These are phyloP conservation scores for Tricholoma saponaceum DNA, from an alignment of 768 basidiomycete species.

Conservation along the genomic window DNA sequence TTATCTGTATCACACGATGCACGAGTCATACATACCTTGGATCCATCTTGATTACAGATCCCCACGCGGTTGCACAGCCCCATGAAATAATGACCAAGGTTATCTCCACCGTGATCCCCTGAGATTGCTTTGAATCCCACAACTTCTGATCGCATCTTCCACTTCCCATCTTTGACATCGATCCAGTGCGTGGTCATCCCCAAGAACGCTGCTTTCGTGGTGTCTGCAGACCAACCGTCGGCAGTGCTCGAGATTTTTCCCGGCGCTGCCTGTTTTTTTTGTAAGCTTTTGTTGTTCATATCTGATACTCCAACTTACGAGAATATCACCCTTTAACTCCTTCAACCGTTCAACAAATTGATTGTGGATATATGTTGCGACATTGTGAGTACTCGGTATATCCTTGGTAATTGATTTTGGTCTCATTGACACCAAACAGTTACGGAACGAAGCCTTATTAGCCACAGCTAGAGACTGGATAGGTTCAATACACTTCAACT, in stretches of 20 bases:
- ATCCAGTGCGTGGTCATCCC: neutral
- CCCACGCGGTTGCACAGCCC: too few species aligned
- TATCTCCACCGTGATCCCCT: neutral
- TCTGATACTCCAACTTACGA: neutral
- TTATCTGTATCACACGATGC: neutral
- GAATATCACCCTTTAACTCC: constrained; percentile 1
- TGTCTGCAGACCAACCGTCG: neutral
- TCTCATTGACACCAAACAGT: constrained; percentile 1
- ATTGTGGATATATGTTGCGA: neutral
- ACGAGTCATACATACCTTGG: too few species aligned
- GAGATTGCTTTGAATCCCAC: neutral
- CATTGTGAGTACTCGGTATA: neutral
- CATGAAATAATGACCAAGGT: neutral
- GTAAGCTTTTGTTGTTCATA: neutral
- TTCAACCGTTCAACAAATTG: neutral
- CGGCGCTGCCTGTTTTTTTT: neutral
- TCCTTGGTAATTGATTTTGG: neutral
- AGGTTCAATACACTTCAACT: neutral
- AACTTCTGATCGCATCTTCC: neutral
- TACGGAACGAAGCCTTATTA: constrained; percentile 1
- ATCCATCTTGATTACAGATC: too few species aligned
- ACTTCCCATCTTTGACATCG: neutral
- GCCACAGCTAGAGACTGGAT: neutral
- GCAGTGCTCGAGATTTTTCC: neutral
- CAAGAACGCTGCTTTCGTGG: neutral